These are phyloP conservation scores for Trichaptum fuscoviolaceum DNA, from an alignment of 768 basidiomycete species.

Conservation along the genomic window DNA sequence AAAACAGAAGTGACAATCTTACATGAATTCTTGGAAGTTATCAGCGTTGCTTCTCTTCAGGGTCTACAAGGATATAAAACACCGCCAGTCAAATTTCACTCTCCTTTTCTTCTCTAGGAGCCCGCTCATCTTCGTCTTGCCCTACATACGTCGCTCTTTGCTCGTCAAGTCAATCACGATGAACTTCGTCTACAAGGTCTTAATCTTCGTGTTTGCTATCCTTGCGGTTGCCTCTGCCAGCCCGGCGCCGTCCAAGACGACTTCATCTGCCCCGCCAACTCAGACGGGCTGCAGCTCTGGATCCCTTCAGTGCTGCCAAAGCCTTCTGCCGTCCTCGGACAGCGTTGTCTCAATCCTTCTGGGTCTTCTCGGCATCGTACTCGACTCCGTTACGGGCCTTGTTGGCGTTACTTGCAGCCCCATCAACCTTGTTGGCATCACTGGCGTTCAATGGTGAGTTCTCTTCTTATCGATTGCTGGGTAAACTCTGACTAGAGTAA, in stretches of 20 bases:
- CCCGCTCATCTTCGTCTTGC: neutral
- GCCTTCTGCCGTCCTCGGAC: conserved; percentile 7
- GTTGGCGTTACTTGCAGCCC: conserved; percentile 19
- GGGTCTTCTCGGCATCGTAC: conserved; percentile 12
- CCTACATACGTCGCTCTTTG: neutral
- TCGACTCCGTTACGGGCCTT: conserved; percentile 13
- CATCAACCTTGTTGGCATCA: conserved; percentile 12
- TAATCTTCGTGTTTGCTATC: conserved; percentile 1
- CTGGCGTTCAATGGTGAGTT: neutral
- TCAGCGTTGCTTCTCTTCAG: neutral
- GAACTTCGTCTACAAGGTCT: conserved; percentile 1
- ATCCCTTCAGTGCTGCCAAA: conserved; percentile 17
- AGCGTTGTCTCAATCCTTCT: neutral
- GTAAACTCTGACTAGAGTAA: neutral
- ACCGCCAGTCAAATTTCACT: neutral
- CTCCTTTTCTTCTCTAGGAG: neutral
- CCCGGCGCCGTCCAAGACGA: neutral
- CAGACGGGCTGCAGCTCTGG: conserved; percentile 20
- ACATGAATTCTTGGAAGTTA: neutral
- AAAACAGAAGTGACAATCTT: conserved; percentile 1
- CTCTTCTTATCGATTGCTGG: neutral
- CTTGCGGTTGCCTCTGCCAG: conserved; percentile 4
- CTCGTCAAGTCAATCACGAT: neutral
- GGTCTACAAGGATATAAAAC: neutral
- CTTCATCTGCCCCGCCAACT: neutral